phyloP scores from a whole-genome alignment of 805 yeast genomes.

The Starmerella bacillaris region DNA sequence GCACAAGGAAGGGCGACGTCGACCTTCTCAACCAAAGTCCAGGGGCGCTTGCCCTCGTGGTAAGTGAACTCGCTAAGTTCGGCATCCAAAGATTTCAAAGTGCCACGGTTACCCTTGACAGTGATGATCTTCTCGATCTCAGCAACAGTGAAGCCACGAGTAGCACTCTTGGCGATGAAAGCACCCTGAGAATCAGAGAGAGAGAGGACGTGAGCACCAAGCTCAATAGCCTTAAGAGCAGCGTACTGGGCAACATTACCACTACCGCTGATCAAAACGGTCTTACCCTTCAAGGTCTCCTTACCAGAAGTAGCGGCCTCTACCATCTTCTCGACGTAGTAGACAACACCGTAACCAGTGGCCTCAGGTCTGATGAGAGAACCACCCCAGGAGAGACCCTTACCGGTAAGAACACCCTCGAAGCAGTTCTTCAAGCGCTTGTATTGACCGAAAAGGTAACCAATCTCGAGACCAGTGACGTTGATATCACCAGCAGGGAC shows the following conservation, averaged over 20 bases:
- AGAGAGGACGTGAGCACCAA: constrained; percentile 89
- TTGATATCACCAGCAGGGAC: constrained; percentile 99
- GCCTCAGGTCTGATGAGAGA: constrained; percentile 98
- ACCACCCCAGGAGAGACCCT: constrained; percentile 97
- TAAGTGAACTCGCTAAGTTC: constrained; percentile 38
- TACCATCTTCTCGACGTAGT: constrained; percentile 95
- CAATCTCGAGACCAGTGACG: constrained; percentile 92
- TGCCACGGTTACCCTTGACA: constrained; percentile 56
- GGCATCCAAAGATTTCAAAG: constrained; percentile 20
- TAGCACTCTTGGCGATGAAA: constrained; percentile 40
- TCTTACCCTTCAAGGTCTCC: constrained; percentile 81
- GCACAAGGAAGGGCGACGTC: constrained; percentile 97
- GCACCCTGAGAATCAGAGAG: constrained; percentile 91
- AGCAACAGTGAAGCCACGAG: constrained; percentile 60
- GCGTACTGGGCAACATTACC: constrained; percentile 99
- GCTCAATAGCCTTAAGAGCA: constrained; percentile 89
- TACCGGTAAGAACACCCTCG: constrained; percentile 97
- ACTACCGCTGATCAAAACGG: constrained; percentile 91
- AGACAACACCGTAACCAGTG: constrained; percentile 93
- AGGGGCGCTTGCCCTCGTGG: constrained; percentile 88
- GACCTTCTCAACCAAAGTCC: constrained; percentile 79
- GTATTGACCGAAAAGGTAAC: constrained; percentile 94
- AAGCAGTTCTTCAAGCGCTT: constrained; percentile 75
- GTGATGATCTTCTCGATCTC: constrained; percentile 71
- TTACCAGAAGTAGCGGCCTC: constrained; percentile 78